Percentiles rank a stretch among this genome's conserved stretches.
phyloP scores from a whole-genome alignment of 176 grass and related monocot species.

The Coix lacrymajobi region DNA sequence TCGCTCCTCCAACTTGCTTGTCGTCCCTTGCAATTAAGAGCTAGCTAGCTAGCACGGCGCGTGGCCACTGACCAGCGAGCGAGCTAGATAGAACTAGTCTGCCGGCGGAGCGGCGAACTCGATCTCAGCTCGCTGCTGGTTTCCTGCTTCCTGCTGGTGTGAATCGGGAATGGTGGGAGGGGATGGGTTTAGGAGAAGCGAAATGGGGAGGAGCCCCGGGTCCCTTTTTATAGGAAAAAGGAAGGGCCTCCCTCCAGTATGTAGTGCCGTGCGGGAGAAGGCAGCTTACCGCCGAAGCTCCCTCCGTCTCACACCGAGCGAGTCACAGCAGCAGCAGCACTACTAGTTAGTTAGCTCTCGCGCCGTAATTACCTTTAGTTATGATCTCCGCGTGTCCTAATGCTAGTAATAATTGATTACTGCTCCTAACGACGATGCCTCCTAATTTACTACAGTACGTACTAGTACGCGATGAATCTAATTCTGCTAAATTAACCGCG shows the following conservation, averaged over 20 bases:
- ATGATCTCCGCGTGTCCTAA: neutral
- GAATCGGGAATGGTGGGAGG: neutral
- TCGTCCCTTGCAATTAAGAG: too few species aligned
- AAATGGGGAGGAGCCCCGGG: neutral
- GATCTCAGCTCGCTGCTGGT: neutral
- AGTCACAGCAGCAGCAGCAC: neutral
- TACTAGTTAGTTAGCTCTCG: neutral
- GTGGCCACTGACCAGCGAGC: too few species aligned
- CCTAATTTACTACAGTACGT: too few species aligned
- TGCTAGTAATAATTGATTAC: neutral
- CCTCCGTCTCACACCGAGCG: neutral
- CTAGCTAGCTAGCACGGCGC: too few species aligned
- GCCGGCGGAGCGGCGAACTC: neutral
- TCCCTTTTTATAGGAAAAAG: neutral
- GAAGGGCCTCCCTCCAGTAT: neutral
- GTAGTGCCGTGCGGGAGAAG: conserved; percentile 42
- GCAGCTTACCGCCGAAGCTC: neutral
- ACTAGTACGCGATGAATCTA: neutral
- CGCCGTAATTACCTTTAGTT: neutral
- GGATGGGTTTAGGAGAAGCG: conserved; percentile 18
- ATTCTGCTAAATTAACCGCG: neutral
- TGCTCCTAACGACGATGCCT: neutral
- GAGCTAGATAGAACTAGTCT: too few species aligned
- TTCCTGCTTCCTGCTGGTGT: neutral
- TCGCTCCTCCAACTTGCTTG: neutral